These are phyloP conservation scores for Cladosporium sp. DNA, from an alignment of 2,329 filamentous ascomycete genomes.

Conservation along the genomic window DNA sequence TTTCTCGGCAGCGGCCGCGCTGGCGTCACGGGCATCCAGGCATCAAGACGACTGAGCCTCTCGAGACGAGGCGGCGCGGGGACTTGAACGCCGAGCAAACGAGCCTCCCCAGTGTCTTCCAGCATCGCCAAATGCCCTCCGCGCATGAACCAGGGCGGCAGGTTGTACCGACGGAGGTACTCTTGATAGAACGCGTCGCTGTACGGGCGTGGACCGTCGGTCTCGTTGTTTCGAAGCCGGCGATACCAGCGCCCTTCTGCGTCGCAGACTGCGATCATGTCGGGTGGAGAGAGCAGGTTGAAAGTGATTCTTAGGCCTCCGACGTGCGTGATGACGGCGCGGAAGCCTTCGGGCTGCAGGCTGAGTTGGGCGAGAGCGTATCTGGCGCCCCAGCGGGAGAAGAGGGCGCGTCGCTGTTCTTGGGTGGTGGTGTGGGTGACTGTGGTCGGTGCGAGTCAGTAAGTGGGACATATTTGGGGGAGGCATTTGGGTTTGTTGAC, in stretches of 20 bases:
- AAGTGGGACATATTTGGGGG: too few relatives aligned
- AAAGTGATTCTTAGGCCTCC: neutral
- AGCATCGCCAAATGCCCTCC: neutral
- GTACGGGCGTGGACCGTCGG: constrained; percentile 11
- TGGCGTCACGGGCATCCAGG: neutral
- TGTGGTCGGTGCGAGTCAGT: too few relatives aligned
- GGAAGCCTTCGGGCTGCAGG: neutral
- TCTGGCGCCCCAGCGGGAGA: neutral
- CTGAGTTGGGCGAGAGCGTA: neutral
- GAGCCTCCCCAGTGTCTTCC: neutral
- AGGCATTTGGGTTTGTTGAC: neutral
- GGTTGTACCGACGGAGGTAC: constrained; percentile 7
- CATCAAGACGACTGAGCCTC: neutral
- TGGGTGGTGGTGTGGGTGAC: neutral
- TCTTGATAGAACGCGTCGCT: constrained; percentile 11
- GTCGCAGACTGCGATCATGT: constrained; percentile 7
- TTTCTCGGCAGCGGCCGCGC: neutral
- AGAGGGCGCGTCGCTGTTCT: neutral
- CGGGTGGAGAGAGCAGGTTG: constrained; percentile 13
- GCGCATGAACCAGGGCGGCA: neutral
- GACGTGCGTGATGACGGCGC: neutral
- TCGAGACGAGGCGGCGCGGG: neutral
- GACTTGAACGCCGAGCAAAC: neutral
- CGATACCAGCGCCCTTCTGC: constrained; percentile 10
- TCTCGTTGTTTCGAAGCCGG: neutral